Conservation (phyloP, 306 rosid species). For the Cucurbita maxima region DNA sequence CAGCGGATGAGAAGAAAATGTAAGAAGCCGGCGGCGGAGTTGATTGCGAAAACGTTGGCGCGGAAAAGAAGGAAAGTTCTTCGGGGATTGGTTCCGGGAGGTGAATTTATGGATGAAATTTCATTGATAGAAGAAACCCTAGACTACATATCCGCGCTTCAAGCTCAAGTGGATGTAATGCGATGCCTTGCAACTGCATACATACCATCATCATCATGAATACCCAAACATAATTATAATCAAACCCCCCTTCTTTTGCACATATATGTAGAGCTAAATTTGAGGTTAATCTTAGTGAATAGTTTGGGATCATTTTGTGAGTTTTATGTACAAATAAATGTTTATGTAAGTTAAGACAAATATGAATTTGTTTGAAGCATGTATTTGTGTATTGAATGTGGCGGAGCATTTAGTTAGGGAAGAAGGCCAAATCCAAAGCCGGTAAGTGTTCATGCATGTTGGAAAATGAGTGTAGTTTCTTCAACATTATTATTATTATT, state of each 20-base stretch:
- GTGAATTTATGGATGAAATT: slow-evolving; percentile 45
- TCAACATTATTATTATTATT: not conserved
- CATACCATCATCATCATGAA: slow-evolving; percentile 6
- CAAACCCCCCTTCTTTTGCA: not conserved
- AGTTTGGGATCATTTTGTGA: not conserved
- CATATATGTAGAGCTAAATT: not conserved
- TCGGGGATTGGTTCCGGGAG: slow-evolving; percentile 63
- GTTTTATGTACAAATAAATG: not conserved
- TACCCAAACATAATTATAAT: not conserved
- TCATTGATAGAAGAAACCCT: slow-evolving; percentile 71
- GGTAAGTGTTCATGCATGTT: not conserved
- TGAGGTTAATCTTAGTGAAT: not conserved
- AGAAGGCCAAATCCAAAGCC: not conserved
- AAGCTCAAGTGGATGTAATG: slow-evolving; percentile 82
- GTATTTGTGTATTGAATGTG: not conserved
- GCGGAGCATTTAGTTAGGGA: not conserved
- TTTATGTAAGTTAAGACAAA: not conserved
- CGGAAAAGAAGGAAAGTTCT: slow-evolving; percentile 39
- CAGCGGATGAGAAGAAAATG: slow-evolving; percentile 8
- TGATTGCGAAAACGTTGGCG: slow-evolving; percentile 29
- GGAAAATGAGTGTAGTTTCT: not conserved
- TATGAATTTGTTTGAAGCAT: not conserved
- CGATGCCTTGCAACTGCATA: slow-evolving; percentile 37
- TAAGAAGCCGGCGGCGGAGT: slow-evolving; percentile 10
- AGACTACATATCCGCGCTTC: slow-evolving; percentile 51